These are phyloP conservation scores for Lactarius hatsudake DNA, from an alignment of 768 basidiomycete species.

Conservation along the genomic window DNA sequence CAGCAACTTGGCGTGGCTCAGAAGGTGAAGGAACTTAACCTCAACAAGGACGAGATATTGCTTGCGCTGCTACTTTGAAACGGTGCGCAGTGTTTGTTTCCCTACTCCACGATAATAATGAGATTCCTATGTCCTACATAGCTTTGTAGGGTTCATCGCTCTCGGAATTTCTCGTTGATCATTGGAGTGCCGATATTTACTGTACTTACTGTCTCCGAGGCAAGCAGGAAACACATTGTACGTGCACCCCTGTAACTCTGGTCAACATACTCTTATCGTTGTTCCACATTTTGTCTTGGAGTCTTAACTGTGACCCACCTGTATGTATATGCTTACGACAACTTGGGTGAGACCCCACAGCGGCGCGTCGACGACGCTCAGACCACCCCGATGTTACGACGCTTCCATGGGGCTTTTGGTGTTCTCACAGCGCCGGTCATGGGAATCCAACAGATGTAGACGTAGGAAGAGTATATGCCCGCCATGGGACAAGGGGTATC, in stretches of 20 bases:
- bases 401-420: no score
- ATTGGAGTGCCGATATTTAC: not conserved
- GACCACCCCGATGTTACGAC: no score
- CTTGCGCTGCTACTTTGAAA: not conserved
- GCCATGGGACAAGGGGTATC: not conserved
- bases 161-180: not conserved
- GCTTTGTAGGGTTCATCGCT: not conserved
- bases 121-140: not conserved
- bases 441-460: no score
- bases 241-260: not conserved
- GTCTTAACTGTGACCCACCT: no score
- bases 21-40: not conserved
- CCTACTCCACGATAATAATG: not conserved
- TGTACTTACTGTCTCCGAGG: not conserved
- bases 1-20: conserved; percentile 8
- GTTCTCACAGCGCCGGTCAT: no score
- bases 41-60: not conserved
- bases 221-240: not conserved
- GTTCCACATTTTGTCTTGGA: no score
- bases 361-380: no score
- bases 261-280: not conserved
- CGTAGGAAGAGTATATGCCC: no score
- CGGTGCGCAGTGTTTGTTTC: not conserved
- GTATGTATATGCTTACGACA: no score
- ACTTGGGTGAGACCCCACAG: no score